These are phyloP conservation scores for Arabidopsis hybrid DNA, from an alignment of 441 rosid genomes.

Conservation along the genomic window DNA sequence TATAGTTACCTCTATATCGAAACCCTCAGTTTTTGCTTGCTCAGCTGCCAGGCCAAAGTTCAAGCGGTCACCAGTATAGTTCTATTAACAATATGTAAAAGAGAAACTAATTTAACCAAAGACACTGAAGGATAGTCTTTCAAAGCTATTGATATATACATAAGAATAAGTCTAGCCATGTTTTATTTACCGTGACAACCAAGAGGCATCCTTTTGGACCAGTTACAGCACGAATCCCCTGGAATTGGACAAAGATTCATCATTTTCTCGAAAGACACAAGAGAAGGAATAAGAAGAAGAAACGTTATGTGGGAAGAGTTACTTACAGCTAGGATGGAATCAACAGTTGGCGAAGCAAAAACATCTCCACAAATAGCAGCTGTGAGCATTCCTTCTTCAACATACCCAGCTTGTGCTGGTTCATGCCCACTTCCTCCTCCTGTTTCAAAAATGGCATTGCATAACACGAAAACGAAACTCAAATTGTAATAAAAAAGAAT, in stretches of 20 bases:
- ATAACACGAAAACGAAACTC: not conserved
- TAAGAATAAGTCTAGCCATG: not conserved
- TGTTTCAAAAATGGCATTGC: conserved; percentile 34
- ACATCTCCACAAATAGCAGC: conserved; percentile 91
- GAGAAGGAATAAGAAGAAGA: conserved; percentile 28
- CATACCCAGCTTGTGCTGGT: conserved; percentile 93
- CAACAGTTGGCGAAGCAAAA: conserved; percentile 88
- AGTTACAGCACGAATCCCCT: conserved; percentile 96
- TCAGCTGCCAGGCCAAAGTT: conserved; percentile 96
- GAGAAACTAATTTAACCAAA: conserved; percentile 31
- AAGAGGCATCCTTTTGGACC: conserved; percentile 94
- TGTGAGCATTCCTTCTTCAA: conserved; percentile 95
- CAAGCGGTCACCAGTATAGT: conserved; percentile 90
- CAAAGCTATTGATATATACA: not conserved
- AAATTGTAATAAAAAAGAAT: not conserved
- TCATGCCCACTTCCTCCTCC: conserved; percentile 99
- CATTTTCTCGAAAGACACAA: conserved; percentile 2
- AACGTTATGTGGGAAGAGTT: too few species aligned
- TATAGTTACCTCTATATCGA: conserved; percentile 69
- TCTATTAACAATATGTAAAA: conserved; percentile 48
- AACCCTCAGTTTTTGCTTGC: conserved; percentile 95
- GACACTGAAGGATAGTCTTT: not conserved
- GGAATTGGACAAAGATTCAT: conserved; percentile 40
- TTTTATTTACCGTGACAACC: conserved; percentile 71
- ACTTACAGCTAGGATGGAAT: conserved; percentile 85